Evolutionary conservation across 345 rosid genomes (phyloP), one percentile per base, ranked within the genome.

Genomic region (Eucalyptus polyanthemos): DNA sequence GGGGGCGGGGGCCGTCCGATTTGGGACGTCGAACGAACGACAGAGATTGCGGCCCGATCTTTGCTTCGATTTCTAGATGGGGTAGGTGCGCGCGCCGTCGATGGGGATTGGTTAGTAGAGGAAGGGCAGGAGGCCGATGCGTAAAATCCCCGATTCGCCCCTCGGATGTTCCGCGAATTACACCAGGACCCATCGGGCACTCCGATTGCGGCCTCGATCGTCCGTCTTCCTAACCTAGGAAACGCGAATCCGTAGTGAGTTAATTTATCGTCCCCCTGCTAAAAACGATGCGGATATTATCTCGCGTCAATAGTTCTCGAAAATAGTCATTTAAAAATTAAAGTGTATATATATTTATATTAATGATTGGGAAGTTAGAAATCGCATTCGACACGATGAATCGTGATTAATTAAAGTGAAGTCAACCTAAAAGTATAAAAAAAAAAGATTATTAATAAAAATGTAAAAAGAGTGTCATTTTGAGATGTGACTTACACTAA

Each of bases 351-450:
- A 56, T 56, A 53, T 53, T 1, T 53, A 56, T 24, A 22, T 56
- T 24, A 1, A 24, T 9, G 29, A 56, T 9, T 56, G 27, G 12
- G 0, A 56, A 24, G 12, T 24, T 56, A 2, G 1, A 0, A 54
- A 22, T 9, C 0, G 0, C 2, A 56, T 9, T 5, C 1, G 13
- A 56, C 1, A 4, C 12, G 2, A 12, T 0, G 12, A 56, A 9
- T 56, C 6, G 0, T 24, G 29, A 22, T 56, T 24, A 10, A 56
- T 24, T 22, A 56, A 56, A 9, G 29, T 24, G 29, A 56, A 56
- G 13, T 24, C 29, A 1, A 56, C 1, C 12, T 0, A 24, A 24
- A 24, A 9, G 5, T 24, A 24, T 9, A 4, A 9, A 24, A 22
- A 44, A 44, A 7, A 44, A 2, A 9, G 3, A 24, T 56, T 9